Evolutionary conservation across 2,329 filamentous ascomycete species (phyloP), one percentile per base, ranked within the genome.

Genomic region (Stylonectria norvegica): DNA sequence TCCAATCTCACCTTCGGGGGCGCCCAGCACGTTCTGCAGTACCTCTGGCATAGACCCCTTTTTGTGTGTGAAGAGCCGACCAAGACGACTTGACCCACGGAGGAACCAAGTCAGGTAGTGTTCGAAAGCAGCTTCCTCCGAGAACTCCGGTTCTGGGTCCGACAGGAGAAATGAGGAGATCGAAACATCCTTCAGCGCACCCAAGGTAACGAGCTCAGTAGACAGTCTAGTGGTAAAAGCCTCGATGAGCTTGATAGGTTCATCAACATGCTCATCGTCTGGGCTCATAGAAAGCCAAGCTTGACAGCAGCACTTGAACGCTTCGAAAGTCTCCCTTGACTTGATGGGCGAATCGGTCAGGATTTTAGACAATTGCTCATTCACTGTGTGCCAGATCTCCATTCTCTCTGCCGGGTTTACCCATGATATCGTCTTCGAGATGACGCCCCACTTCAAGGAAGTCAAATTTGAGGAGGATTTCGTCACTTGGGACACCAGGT

Each of bases 371-470:
- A 69, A 25, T 15, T 58, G 56, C n/a, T 53, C 49, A 29, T 64
- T 62, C 5, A 66, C 51, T 4, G 45, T 38, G 9, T 29, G 34
- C 67, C 67, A 70, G 12, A 68, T 53, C 12, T 55, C 52, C 8
- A 46, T 27, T 27, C 60, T 56, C 9, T 60, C 53, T n/a, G 57
- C 45, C 2, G 57, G 51, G 3, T 52, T 41, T 22, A 58, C 48
- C 66, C 67, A 71, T 0, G 57, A 55, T 2, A 67, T 49, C 2
- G 62, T 58, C 35, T 53, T 62, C 8, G 66, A 62, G 23, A 67
- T 52, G 19, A 68, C 59, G 12, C 63, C 60, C 69, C 69, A 72
- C 32, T 64, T 67, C n/a, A 71, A 43, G 1, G 66, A 61, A 5
- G 58, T 56, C 19, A 60, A 43, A 4, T 49, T 45, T 5, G 58